Evolutionary conservation across 2,329 filamentous ascomycete genomes (phyloP).

Genomic region (Endoconidiophora laricicola): DNA sequence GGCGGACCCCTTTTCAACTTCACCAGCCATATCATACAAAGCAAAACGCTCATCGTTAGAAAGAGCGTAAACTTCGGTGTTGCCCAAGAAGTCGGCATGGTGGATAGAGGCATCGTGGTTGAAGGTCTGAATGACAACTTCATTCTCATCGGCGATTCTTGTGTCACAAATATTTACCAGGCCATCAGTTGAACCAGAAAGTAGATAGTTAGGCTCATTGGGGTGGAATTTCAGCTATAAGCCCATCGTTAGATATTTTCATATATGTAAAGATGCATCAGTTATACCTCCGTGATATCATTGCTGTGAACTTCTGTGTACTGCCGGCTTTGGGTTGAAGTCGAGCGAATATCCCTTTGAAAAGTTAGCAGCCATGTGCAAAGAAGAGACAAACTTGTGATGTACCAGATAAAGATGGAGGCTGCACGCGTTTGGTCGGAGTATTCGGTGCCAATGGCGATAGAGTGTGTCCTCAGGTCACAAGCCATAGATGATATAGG

Average conservation of each 20-base stretch:
- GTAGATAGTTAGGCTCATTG: conserved; percentile 39
- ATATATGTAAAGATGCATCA: not conserved
- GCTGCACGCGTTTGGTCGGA: conserved; percentile 44
- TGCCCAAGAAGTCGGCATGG: conserved; percentile 53
- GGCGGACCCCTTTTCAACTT: conserved; percentile 40
- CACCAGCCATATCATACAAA: conserved; percentile 52
- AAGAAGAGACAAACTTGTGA: not conserved
- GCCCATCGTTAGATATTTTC: not conserved
- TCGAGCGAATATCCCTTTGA: conserved; percentile 39
- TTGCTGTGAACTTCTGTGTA: conserved; percentile 53
- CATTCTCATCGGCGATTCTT: conserved; percentile 54
- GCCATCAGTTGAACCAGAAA: conserved; percentile 67
- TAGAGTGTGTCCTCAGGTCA: conserved; percentile 34
- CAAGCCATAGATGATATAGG: conserved; percentile 51
- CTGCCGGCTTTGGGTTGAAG: conserved; percentile 29
- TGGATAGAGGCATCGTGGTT: conserved; percentile 64
- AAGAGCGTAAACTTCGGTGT: conserved; percentile 50
- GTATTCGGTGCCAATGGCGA: conserved; percentile 60
- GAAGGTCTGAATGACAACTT: conserved; percentile 60
- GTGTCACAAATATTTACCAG: conserved; percentile 65
- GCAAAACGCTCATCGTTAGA: conserved; percentile 67
- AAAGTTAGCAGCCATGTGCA: not conserved
- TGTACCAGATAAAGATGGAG: conserved; percentile 44
- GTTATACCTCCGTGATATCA: conserved; percentile 39
- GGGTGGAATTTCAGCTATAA: conserved; percentile 36